Evolutionary conservation across 331 rosid species (phyloP).

Genomic region (Malus hybrid): DNA sequence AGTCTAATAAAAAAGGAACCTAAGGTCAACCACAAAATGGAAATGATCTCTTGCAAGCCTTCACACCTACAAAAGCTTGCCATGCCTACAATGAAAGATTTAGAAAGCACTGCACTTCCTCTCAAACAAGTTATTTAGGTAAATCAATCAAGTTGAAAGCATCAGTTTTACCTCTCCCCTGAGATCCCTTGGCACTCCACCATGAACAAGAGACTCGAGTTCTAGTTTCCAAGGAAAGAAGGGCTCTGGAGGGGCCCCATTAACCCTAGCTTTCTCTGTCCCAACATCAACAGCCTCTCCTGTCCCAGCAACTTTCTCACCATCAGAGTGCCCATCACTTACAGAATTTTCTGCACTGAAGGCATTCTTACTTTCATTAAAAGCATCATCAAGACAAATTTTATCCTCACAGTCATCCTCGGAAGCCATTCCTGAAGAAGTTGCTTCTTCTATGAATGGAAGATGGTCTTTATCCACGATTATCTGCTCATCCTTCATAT

Average conservation of each 20-base stretch:
- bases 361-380: not conserved
- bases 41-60: slow-evolving; percentile 3
- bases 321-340: slow-evolving; percentile 1
- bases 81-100: slow-evolving; percentile 72
- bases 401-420: slow-evolving; percentile 20
- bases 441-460: slow-evolving; percentile 37
- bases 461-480: slow-evolving; percentile 24
- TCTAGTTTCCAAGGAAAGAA: slow-evolving; percentile 59
- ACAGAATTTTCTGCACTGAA: not conserved
- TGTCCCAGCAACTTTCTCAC: slow-evolving; percentile 7
- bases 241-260: slow-evolving; percentile 29
- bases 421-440: slow-evolving; percentile 23
- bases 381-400: slow-evolving; percentile 7
- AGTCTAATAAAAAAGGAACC: no score
- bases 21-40: no score
- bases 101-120: slow-evolving; percentile 24
- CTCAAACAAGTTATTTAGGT: slow-evolving; percentile 16
- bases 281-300: slow-evolving; percentile 8
- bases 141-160: slow-evolving; percentile 12
- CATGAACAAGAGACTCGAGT: slow-evolving; percentile 75
- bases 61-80: slow-evolving; percentile 98
- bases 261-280: slow-evolving; percentile 22
- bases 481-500: slow-evolving; percentile 27
- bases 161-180: slow-evolving; percentile 76
- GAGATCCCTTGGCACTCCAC: slow-evolving; percentile 87